These are phyloP conservation scores for Zymoseptoria tritici DNA, from an alignment of 2,329 filamentous ascomycete species.

Conservation along the genomic window DNA sequence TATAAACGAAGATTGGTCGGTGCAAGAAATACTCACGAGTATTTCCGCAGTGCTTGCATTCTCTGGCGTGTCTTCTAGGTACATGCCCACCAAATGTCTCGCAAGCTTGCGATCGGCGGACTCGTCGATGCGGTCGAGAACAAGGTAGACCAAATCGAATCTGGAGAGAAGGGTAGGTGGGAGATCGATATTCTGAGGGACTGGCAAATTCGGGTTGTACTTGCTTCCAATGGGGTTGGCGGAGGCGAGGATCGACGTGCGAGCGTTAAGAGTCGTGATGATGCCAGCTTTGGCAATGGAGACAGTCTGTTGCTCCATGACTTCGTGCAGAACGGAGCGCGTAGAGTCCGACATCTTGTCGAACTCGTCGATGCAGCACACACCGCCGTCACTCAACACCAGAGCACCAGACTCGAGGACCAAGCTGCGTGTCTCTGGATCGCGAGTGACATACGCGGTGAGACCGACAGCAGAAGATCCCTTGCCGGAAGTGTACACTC, in stretches of 20 bases:
- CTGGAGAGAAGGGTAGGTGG: constrained; percentile 89
- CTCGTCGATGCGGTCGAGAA: constrained; percentile 90
- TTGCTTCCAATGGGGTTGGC: constrained; percentile 97
- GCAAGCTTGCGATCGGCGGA: constrained; percentile 80
- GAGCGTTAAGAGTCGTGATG: constrained; percentile 83
- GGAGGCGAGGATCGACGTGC: constrained; percentile 91
- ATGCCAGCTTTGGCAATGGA: constrained; percentile 73
- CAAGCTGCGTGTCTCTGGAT: constrained; percentile 64
- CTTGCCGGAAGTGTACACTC: constrained; percentile 70
- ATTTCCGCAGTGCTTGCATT: constrained; percentile 74
- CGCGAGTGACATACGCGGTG: constrained; percentile 68
- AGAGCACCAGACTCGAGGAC: constrained; percentile 69
- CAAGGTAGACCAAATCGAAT: constrained; percentile 95
- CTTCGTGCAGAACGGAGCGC: constrained; percentile 67
- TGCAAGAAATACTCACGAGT: constrained; percentile 44
- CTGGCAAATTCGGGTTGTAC: constrained; percentile 91
- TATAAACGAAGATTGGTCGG: too few relatives aligned
- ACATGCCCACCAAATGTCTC: constrained; percentile 90
- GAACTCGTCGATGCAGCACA: constrained; percentile 73
- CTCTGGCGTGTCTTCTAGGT: constrained; percentile 87
- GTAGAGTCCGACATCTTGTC: constrained; percentile 74
- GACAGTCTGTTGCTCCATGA: constrained; percentile 75
- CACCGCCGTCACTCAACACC: constrained; percentile 65
- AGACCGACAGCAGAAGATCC: constrained; percentile 69
- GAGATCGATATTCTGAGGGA: constrained; percentile 96